Conservation (phyloP, 1,284 basidiomycete species). For the Heterobasidion parviporum region DNA sequence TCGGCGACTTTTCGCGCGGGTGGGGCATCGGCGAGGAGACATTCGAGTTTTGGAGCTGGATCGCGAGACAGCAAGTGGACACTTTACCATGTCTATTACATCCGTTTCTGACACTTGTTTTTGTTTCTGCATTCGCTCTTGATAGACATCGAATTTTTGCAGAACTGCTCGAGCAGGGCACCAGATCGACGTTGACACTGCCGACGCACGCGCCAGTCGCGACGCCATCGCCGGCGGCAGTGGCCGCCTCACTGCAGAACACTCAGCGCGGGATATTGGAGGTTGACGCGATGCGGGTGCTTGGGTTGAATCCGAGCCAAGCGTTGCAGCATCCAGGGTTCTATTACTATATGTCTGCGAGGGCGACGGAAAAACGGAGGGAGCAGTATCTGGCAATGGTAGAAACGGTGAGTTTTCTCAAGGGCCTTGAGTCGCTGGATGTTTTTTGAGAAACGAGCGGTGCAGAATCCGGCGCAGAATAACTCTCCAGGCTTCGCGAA, state of each 20-base stretch:
- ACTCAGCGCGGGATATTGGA: constrained; percentile 26
- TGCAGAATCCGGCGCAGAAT: constrained; percentile 10
- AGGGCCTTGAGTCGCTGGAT: not conserved
- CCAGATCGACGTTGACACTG: constrained; percentile 58
- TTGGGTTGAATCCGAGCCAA: constrained; percentile 62
- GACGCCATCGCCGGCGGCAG: constrained; percentile 19
- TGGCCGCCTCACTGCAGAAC: constrained; percentile 18
- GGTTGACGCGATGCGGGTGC: constrained; percentile 39
- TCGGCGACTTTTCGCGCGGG: constrained; percentile 81
- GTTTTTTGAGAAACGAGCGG: not conserved
- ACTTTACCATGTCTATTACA: not conserved
- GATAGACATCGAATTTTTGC: constrained; percentile 77
- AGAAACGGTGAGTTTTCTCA: constrained; percentile 34
- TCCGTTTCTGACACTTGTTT: not conserved
- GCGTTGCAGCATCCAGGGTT: constrained; percentile 84
- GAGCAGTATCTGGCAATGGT: constrained; percentile 56
- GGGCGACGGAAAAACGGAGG: constrained; percentile 70
- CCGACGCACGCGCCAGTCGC: constrained; percentile 43
- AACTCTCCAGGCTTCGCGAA: constrained; percentile 62
- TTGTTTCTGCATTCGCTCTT: not conserved
- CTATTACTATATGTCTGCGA: constrained; percentile 85
- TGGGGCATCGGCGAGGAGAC: constrained; percentile 98
- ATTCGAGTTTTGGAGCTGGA: constrained; percentile 97
- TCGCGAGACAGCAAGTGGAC: constrained; percentile 74
- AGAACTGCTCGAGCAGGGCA: constrained; percentile 80